Evolutionary conservation across 352 stramenopile genomes (phyloP), one percentile per base, ranked within the genome.

Genomic region (Phytophthora tentaculata): DNA sequence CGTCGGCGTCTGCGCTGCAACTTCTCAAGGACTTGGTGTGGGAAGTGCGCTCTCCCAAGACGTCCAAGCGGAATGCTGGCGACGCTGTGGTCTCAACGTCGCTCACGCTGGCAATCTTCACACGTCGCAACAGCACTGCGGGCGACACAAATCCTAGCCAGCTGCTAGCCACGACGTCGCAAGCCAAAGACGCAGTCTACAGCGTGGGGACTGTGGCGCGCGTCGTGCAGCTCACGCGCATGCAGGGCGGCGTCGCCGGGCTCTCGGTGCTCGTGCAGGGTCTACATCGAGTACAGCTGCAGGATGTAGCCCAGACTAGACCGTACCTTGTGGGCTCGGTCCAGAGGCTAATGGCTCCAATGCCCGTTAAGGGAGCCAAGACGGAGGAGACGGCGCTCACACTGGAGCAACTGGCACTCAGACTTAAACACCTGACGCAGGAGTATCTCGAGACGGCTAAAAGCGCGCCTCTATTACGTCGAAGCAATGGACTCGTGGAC

Each of bases 21-120:
- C 77, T 94, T 41, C 79, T 94, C 44, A 91, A 94, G 52, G 83
- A 94, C 54, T 69, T 91, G 9, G 78, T 94, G 17, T 94, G 82
- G 86, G 82, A 94, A 50, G 81, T 88, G 14, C 81, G 85, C 28
- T 71, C 79, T 52, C 78, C 72, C 49, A 88, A 83, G 63, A 64
- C 76, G n/a, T 67, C 68, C 19, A 77, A 74, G 9, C 69, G 65
- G 19, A 60, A 48, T 51, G 49, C 51, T 5, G 28, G 57, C 53
- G 64, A 69, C 47, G 20, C 61, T 41, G 28, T 66, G 48, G 22
- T 55, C 37, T 62, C 69, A 10, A 65, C 73, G 35, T 85, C 83
- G 20, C 73, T 94, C 6, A 72, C 79, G 32, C 61, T 93, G 3
- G 85, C 78, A 13, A 79, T 93, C 28, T 93, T 93, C 64, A 90